A percentile compares a stretch with the other conserved stretches of the same genome.
These are phyloP conservation scores for Musa troglodytarum DNA, from an alignment of 176 grass and related monocot species.

Conservation along the genomic window DNA sequence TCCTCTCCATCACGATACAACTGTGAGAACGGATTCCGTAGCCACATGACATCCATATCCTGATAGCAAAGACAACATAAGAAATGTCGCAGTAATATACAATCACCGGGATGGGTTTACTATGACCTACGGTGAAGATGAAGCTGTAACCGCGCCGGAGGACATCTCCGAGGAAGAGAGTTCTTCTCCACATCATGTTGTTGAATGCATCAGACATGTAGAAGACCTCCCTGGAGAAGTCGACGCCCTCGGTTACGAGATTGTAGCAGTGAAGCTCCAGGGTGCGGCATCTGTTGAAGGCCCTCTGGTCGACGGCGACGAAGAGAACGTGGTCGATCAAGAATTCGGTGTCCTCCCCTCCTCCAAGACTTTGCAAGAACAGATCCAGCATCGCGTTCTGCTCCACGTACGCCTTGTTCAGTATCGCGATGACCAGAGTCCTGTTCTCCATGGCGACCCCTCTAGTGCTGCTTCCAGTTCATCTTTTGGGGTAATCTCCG, in stretches of 20 bases:
- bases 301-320: slow-evolving; percentile 35
- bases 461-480: not conserved
- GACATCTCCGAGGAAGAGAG: slow-evolving; percentile 49
- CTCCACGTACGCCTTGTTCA: slow-evolving; percentile 15
- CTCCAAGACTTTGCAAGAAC: slow-evolving; percentile 40
- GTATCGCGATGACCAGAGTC: not conserved
- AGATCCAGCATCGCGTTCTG: slow-evolving; percentile 50
- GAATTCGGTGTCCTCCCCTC: slow-evolving; percentile 39
- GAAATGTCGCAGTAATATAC: not conserved
- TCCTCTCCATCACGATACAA: not conserved
- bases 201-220: slow-evolving; percentile 71
- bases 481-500: not conserved
- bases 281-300: slow-evolving; percentile 26
- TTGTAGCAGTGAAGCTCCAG: slow-evolving; percentile 30
- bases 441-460: not conserved
- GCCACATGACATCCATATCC: slow-evolving; percentile 23
- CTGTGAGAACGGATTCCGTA: slow-evolving; percentile 4
- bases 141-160: slow-evolving; percentile 50
- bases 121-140: slow-evolving; percentile 47
- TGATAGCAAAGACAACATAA: not conserved
- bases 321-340: slow-evolving; percentile 51
- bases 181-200: slow-evolving; percentile 68
- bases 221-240: slow-evolving; percentile 56
- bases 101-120: no score
- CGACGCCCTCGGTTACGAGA: slow-evolving; percentile 13